Base-by-base conservation (phyloP, 2,329 filamentous ascomycete genomes). In the Fusarium decemcellulare region DNA sequence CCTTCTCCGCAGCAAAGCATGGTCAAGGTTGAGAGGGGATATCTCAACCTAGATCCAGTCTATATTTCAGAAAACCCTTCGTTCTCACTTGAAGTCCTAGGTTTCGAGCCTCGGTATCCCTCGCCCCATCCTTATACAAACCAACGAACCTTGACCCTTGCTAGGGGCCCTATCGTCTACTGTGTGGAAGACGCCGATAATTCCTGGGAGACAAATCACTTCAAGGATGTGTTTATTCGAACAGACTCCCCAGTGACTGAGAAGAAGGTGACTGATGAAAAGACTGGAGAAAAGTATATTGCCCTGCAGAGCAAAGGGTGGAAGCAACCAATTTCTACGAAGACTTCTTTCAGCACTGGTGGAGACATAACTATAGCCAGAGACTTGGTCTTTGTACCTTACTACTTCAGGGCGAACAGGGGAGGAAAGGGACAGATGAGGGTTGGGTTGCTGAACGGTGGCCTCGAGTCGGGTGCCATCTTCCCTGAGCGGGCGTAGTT, bases 121-220 rank as follows among this genome's bases (percentile, higher is more conserved):
- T 77, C 81, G 5, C 86, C 87, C 1, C 85, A 90, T 70, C 87
- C 86, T 2, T 85, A 85, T 70, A 85, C 86, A 0, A 85, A 85
- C 67, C 85, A 89, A 72, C 77, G 82, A 29, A 86, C 84, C 8
- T 67, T 88, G 42, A 80, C 84, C 3, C 76, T 90, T 9, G 86
- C 83, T 6, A 81, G 87, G 10, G 88, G 88, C 0, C 88, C 88
- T 0, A 75, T 91, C 18, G 79, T 90, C 10, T 91, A 90, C 76
- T 90, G 87, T 65, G 81, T 86, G 7, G 88, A 91, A 72, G 87
- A 90, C 63, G 71, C 81, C 8, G 88, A 90, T 69, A 88, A 90
- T 60, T 37, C 77, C 1, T 88, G 86, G 85, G 87, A 86, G 53
- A 70, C 78, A 2, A 82, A 88, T 68, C 87, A 90, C 73, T 88